phyloP scores from a whole-genome alignment of 2,329 filamentous ascomycete genomes.

The Calycina marina region DNA sequence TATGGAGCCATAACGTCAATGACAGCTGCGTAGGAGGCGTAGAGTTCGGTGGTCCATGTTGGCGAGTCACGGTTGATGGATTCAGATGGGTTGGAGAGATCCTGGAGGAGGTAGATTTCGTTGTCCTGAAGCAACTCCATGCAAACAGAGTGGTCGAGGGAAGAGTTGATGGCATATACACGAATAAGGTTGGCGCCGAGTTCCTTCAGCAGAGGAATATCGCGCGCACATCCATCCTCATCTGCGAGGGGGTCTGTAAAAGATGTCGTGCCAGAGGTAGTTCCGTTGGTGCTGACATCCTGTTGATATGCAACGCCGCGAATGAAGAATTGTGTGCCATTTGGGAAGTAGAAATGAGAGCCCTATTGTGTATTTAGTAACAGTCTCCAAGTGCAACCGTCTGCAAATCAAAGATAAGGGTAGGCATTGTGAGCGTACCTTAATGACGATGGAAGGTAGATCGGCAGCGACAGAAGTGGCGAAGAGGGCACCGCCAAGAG shows the following conservation, averaged over 20 bases:
- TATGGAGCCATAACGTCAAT: constrained; percentile 71
- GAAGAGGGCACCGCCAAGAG: constrained; percentile 37
- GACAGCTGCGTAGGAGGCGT: constrained; percentile 67
- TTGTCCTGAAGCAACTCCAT: constrained; percentile 71
- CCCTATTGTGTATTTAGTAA: constrained; percentile 14
- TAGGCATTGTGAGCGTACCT: constrained; percentile 16
- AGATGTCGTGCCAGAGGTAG: constrained; percentile 30
- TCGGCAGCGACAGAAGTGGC: constrained; percentile 36
- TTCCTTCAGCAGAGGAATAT: constrained; percentile 66
- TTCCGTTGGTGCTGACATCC: constrained; percentile 46
- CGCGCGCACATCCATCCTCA: constrained; percentile 56
- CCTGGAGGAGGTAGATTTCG: constrained; percentile 90
- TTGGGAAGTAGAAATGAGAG: constrained; percentile 31
- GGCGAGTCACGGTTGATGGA: constrained; percentile 80
- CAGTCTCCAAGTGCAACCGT: too few species aligned
- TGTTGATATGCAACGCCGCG: constrained; percentile 93
- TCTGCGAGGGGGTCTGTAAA: constrained; percentile 80
- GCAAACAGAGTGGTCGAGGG: constrained; percentile 62
- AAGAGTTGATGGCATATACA: constrained; percentile 83
- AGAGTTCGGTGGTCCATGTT: constrained; percentile 66
- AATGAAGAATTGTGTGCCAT: constrained; percentile 73
- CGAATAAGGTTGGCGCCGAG: constrained; percentile 86
- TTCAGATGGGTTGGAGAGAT: constrained; percentile 64
- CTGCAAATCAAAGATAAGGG: too few species aligned
- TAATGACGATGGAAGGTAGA: constrained; percentile 37